A percentile compares a stretch with the other conserved stretches of the same genome.
Evolutionary conservation across 2,329 filamentous ascomycete species (phyloP).

Genomic region (Thelonectria olida): DNA sequence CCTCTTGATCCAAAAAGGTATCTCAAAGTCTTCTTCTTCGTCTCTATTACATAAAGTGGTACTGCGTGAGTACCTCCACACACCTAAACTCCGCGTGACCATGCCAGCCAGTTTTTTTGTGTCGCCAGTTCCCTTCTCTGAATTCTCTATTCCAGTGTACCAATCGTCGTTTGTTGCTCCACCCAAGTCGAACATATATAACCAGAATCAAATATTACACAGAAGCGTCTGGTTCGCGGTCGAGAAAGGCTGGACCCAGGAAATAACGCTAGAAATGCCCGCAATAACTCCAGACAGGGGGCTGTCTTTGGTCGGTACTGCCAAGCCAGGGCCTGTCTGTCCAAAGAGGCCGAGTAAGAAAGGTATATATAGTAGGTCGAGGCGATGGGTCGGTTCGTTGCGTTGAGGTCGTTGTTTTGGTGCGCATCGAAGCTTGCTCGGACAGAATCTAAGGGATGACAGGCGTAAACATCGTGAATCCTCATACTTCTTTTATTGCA

Average conservation of each 20-base stretch:
- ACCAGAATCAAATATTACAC: slow-evolving; percentile 44
- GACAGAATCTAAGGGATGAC: slow-evolving; percentile 18
- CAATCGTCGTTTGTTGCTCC: slow-evolving; percentile 19
- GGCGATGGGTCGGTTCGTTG: slow-evolving; percentile 3
- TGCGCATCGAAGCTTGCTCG: slow-evolving; percentile 17
- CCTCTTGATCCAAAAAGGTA: slow-evolving; percentile 4
- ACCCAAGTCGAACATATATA: slow-evolving; percentile 33
- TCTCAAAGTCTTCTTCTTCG: slow-evolving; percentile 9
- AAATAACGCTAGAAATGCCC: slow-evolving; percentile 31
- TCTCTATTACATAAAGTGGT: slow-evolving; percentile 20
- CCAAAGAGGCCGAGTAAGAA: slow-evolving; percentile 19
- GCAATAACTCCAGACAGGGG: slow-evolving; percentile 24
- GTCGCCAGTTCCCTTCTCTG: slow-evolving; percentile 15
- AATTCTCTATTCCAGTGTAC: slow-evolving; percentile 26
- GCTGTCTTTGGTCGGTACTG: background rate
- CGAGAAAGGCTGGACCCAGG: slow-evolving; percentile 20
- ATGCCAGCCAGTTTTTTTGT: slow-evolving; percentile 18
- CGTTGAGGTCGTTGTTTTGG: slow-evolving; percentile 9
- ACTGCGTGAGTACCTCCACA: slow-evolving; percentile 18
- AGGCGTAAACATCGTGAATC: slow-evolving; percentile 38
- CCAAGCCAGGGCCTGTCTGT: slow-evolving; percentile 5
- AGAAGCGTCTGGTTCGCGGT: slow-evolving; percentile 35
- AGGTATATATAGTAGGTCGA: slow-evolving; percentile 2
- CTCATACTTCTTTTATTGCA: slow-evolving; percentile 35
- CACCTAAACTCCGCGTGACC: slow-evolving; percentile 29